Conservation (phyloP, 1,139 yeast species). For the Protomyces inouyei region DNA sequence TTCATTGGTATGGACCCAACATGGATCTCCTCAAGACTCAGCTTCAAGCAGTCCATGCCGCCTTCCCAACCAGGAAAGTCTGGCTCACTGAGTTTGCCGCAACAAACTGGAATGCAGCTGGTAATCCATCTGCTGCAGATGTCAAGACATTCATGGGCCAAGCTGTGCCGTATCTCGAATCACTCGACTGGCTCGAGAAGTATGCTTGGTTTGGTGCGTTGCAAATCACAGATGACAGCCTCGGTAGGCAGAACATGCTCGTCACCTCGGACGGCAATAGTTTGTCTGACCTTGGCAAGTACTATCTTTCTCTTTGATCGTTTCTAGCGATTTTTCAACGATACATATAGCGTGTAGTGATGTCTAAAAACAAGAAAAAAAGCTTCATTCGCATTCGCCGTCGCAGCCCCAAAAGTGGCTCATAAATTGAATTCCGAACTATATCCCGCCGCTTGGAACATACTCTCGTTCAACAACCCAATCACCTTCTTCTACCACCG, state of each 20-base stretch:
- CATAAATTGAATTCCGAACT: neutral
- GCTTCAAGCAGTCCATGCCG: conserved; percentile 18
- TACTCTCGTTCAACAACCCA: neutral
- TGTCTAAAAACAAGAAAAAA: neutral
- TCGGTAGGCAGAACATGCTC: conserved; percentile 20
- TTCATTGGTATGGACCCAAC: conserved; percentile 27
- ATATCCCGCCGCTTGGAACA: neutral
- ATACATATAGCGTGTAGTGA: no score
- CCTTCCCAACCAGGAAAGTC: conserved; percentile 14
- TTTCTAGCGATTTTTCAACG: neutral
- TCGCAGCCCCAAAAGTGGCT: neutral
- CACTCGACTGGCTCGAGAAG: conserved; percentile 17
- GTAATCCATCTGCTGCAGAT: conserved; percentile 10
- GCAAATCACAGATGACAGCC: neutral
- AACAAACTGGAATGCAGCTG: conserved; percentile 25
- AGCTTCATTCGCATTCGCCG: neutral
- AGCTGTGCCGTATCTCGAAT: conserved; percentile 19
- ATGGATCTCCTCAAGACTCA: conserved; percentile 15
- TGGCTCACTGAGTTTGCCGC: conserved; percentile 29
- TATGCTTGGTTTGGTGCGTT: conserved; percentile 29
- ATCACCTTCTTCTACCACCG: neutral
- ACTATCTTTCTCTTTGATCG: conserved; percentile 13
- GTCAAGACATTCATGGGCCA: conserved; percentile 14
- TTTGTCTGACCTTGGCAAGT: conserved; percentile 18
- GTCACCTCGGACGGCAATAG: conserved; percentile 17